Evolutionary conservation across 2,329 filamentous ascomycete species (phyloP).

Genomic region (Colletotrichum zoysiae): DNA sequence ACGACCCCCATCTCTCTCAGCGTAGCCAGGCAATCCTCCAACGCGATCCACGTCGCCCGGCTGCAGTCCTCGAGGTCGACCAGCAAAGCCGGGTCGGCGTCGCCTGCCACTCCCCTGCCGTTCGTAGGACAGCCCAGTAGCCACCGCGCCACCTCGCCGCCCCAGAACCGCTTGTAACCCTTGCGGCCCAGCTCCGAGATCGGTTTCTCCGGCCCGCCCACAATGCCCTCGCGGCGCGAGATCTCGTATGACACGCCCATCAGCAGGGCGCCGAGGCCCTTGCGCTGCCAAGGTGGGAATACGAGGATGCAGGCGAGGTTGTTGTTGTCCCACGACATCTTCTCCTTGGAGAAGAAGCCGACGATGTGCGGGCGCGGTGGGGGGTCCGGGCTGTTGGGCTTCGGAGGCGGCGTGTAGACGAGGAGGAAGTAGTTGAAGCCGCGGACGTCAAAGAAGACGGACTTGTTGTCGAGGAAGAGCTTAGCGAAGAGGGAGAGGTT

Average conservation of each 20-base stretch:
- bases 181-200: slow-evolving; percentile 86
- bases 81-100: slow-evolving; percentile 52
- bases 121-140: slow-evolving; percentile 54
- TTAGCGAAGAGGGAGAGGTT: slow-evolving; percentile 97
- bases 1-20: slow-evolving; percentile 84
- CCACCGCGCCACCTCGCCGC: slow-evolving; percentile 83
- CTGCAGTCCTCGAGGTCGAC: slow-evolving; percentile 79
- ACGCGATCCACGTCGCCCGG: slow-evolving; percentile 82
- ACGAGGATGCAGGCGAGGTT: slow-evolving; percentile 96
- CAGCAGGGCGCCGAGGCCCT: slow-evolving; percentile 86
- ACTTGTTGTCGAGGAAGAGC: slow-evolving; percentile 97
- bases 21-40: slow-evolving; percentile 84
- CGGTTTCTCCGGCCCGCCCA: slow-evolving; percentile 95
- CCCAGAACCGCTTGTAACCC: slow-evolving; percentile 90
- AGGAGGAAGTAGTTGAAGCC: slow-evolving; percentile 96
- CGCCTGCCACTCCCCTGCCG: neutral
- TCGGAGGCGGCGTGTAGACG: slow-evolving; percentile 74
- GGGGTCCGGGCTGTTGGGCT: slow-evolving; percentile 27
- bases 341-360: slow-evolving; percentile 99
- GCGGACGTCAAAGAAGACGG: slow-evolving; percentile 95
- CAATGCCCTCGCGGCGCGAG: slow-evolving; percentile 81
- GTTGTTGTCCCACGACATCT: slow-evolving; percentile 98
- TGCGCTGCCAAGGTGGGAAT: slow-evolving; percentile 95
- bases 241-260: slow-evolving; percentile 97
- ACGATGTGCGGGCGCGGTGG: slow-evolving; percentile 70